Base-by-base conservation (phyloP, 192 early-diverging fungal genomes). In the Backusella westeae region DNA sequence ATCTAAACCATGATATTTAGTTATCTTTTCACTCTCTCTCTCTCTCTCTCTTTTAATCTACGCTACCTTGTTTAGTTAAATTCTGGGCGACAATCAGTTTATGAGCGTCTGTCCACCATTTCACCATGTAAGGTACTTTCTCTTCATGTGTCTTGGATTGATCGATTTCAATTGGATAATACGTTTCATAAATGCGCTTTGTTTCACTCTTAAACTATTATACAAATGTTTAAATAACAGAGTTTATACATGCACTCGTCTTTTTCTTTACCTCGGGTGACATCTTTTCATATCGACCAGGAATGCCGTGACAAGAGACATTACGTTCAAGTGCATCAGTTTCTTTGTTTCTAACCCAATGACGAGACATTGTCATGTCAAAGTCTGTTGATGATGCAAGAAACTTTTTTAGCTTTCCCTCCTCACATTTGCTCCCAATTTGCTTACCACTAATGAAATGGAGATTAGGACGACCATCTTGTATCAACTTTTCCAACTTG, bases 81-180 rank as follows among this genome's bases (percentile, higher is more conserved):
- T 82, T 78, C 67, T 91, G 80, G 0, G 71, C 82, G 29, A 90
- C 77, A 21, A 94, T 76, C 6, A 79, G 70, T 32, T 84, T 73
- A 70, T 94, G 90, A n/a, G 91, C 90, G 29, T 83, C 79, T 12
- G 72, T 17, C 92, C 92, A 94, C 93, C 93, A 94, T 34, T 89
- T 88, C 15, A 86, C 78, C 92, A 94, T 94, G 12, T 87, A 83
- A n/a, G 83, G 83, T 17, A 85, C 75, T 78, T 93, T 94, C 65
- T 91, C 87, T 36, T 88, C 83, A 42, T 74, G 66, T 49, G 86
- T 74, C 41, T 92, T 38, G 0, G 44, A 73, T 23, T 80, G 77
- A 17, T 81, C 75, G 21, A 94, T 87, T 77, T 94, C 93, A 46
- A 94, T 90, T 5, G 92, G 91, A 77, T 92, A 93, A 78, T 90